phyloP scores from a whole-genome alignment of 495 filamentous ascomycete species.

The Immersiella caudata region DNA sequence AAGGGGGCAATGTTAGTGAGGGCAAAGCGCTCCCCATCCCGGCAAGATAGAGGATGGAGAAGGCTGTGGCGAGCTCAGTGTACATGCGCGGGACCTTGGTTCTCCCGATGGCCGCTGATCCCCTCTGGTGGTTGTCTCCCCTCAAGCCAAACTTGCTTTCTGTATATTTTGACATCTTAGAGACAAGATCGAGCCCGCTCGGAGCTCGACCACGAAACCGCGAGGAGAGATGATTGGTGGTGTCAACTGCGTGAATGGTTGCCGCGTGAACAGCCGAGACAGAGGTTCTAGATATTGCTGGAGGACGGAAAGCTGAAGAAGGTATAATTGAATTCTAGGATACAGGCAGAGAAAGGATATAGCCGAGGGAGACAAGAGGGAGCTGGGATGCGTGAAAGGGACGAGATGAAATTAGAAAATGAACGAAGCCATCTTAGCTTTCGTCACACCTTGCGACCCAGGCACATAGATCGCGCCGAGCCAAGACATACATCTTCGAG shows the following conservation, averaged over 20 bases:
- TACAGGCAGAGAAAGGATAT: neutral
- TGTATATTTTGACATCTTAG: no score
- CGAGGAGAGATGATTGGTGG: no score
- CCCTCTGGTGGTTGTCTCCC: neutral
- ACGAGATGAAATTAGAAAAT: neutral
- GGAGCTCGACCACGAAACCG: no score
- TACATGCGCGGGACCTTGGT: neutral
- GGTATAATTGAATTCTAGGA: neutral
- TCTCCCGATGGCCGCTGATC: neutral
- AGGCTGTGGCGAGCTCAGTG: neutral
- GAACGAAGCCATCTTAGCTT: slow-evolving; percentile 8
- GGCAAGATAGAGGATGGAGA: neutral
- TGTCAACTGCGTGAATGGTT: no score
- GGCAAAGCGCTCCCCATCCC: neutral
- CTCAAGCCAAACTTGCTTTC: neutral
- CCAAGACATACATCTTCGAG: neutral
- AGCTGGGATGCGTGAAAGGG: neutral
- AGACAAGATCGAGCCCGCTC: no score
- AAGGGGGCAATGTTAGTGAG: neutral
- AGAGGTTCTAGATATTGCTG: no score
- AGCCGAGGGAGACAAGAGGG: neutral
- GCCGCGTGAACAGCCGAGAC: no score
- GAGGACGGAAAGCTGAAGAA: neutral
- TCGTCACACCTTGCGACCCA: neutral
- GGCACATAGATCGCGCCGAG: neutral